phyloP scores from a whole-genome alignment of 768 basidiomycete genomes.

The Amanita rubescens region DNA sequence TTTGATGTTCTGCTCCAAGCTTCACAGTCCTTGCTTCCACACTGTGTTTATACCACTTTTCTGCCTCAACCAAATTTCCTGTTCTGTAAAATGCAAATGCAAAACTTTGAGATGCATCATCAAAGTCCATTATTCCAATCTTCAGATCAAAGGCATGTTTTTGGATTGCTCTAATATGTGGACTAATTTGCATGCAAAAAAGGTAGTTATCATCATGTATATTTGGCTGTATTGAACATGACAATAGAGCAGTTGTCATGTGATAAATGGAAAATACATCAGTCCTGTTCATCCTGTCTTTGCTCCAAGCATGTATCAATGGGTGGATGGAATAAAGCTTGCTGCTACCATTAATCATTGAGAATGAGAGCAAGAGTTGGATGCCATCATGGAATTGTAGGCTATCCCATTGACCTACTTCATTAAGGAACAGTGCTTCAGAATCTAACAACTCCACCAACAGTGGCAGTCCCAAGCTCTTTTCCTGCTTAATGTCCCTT shows the following conservation, averaged over 20 bases:
- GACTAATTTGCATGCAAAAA: not conserved
- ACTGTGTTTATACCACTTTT: not conserved
- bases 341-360: slow-evolving; percentile 8
- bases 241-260: not conserved
- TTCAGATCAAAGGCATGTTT: not conserved
- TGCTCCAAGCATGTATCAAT: slow-evolving; percentile 8
- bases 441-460: not conserved
- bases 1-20: not conserved
- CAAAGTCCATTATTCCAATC: not conserved
- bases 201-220: not conserved
- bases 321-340: slow-evolving; percentile 9
- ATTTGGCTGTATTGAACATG: not conserved
- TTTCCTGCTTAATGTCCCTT: too few species aligned
- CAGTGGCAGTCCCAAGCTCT: not conserved
- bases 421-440: not conserved
- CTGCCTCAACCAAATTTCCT: not conserved
- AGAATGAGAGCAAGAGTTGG: slow-evolving; percentile 11
- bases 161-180: slow-evolving; percentile 5
- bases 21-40: not conserved
- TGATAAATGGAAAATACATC: not conserved
- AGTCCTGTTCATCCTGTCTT: not conserved
- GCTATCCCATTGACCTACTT: slow-evolving; percentile 8
- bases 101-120: not conserved
- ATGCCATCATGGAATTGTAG: slow-evolving; percentile 11
- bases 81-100: not conserved